A percentile compares a stretch with the other conserved stretches of the same genome.
These are phyloP conservation scores for Patellaria atrata DNA, from an alignment of 495 filamentous ascomycete genomes.

Conservation along the genomic window DNA sequence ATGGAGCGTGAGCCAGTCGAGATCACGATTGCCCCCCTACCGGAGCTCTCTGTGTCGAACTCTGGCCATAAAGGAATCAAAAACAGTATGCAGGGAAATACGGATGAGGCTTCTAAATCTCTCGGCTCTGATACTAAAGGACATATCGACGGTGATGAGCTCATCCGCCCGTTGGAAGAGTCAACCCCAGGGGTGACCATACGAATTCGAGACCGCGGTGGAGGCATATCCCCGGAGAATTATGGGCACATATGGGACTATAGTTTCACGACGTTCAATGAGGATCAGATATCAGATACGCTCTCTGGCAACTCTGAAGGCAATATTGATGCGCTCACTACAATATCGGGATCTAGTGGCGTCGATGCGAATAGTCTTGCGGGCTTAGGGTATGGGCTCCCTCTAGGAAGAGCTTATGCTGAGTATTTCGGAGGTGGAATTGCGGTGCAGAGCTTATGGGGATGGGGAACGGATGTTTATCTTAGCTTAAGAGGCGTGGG, in stretches of 20 bases:
- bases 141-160: slow-evolving; percentile 29
- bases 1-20: slow-evolving; percentile 69
- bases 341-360: slow-evolving; percentile 52
- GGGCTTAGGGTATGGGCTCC: slow-evolving; percentile 83
- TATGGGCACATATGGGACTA: slow-evolving; percentile 88
- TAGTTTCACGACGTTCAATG: slow-evolving; percentile 84
- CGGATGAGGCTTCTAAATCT: slow-evolving; percentile 18
- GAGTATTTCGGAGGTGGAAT: slow-evolving; percentile 99
- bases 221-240: slow-evolving; percentile 72
- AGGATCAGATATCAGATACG: slow-evolving; percentile 38
- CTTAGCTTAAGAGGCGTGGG: slow-evolving; percentile 74
- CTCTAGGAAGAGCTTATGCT: slow-evolving; percentile 83
- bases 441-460: slow-evolving; percentile 81
- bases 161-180: slow-evolving; percentile 39
- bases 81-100: slow-evolving; percentile 24
- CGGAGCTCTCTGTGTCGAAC: slow-evolving; percentile 34
- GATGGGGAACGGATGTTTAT: slow-evolving; percentile 85
- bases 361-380: slow-evolving; percentile 62
- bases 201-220: slow-evolving; percentile 86
- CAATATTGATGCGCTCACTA: slow-evolving; percentile 52
- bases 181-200: slow-evolving; percentile 80
- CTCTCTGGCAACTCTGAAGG: slow-evolving; percentile 12
- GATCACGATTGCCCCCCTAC: slow-evolving; percentile 81
- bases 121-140: slow-evolving; percentile 28
- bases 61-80: slow-evolving; percentile 4